Conservation (phyloP, 768 basidiomycete genomes). For the Termitomyces heimii region DNA sequence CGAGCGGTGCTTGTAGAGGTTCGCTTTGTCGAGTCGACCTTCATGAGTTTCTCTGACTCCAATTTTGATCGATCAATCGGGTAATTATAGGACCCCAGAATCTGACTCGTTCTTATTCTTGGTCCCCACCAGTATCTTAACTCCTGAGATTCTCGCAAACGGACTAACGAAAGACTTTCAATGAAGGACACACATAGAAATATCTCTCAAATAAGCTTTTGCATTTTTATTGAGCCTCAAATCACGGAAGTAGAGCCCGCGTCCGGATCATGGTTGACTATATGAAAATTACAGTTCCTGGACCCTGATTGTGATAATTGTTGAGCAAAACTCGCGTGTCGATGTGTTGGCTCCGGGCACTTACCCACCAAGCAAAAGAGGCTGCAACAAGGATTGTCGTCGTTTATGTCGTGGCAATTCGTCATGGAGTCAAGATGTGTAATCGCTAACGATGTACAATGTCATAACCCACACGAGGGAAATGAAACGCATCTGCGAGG, state of each 20-base stretch:
- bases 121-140: background rate
- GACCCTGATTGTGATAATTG: background rate
- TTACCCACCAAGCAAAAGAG: background rate
- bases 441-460: background rate
- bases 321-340: background rate
- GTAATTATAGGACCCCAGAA: slow-evolving; percentile 4
- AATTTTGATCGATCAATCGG: slow-evolving; percentile 8
- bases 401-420: background rate
- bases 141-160: background rate
- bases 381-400: background rate
- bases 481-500: background rate
- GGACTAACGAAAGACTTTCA: background rate
- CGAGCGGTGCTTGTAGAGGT: slow-evolving; percentile 18
- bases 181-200: background rate
- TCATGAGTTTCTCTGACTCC: slow-evolving; percentile 10
- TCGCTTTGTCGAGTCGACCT: slow-evolving; percentile 18
- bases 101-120: slow-evolving; percentile 4
- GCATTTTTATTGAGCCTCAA: background rate
- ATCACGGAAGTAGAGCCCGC: background rate
- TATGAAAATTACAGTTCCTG: background rate
- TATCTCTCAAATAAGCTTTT: background rate
- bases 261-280: slow-evolving; percentile 1
- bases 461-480: background rate
- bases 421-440: background rate
- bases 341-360: background rate